Percentiles rank a stretch among this genome's conserved stretches.
Conservation (phyloP, 2,329 filamentous ascomycete species). For the Paecilomyces niveus region DNA sequence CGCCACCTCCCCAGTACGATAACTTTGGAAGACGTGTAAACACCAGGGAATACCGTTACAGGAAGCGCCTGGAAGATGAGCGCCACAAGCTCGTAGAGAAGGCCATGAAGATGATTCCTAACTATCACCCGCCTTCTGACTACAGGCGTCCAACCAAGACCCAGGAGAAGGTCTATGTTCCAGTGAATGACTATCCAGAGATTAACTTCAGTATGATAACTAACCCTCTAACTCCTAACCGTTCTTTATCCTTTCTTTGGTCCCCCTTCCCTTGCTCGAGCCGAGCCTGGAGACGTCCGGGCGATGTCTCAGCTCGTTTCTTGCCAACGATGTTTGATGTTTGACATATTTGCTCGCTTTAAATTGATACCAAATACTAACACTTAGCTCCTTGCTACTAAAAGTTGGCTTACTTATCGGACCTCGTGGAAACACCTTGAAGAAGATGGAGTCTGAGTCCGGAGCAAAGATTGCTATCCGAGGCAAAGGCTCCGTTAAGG, state of each 20-base stretch:
- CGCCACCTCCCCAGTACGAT: constrained; percentile 93
- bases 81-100: constrained; percentile 98
- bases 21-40: constrained; percentile 99
- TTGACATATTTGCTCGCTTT: constrained; percentile 22
- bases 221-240: constrained; percentile 91
- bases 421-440: constrained; percentile 98
- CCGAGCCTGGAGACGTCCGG: constrained; percentile 30
- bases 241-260: constrained; percentile 30
- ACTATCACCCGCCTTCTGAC: constrained; percentile 97
- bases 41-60: constrained; percentile 96
- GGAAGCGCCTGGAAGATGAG: constrained; percentile 96
- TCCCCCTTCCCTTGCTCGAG: constrained; percentile 35
- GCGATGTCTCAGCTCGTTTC: constrained; percentile 33
- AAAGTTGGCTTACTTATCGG: constrained; percentile 99
- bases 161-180: constrained; percentile 99
- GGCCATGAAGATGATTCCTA: constrained; percentile 98
- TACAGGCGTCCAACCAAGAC: constrained; percentile 99
- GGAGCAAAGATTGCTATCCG: constrained; percentile 98
- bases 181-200: constrained; percentile 99
- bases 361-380: constrained; percentile 62
- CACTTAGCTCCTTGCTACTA: constrained; percentile 68
- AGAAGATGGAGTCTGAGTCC: constrained; percentile 99
- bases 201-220: constrained; percentile 99
- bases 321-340: constrained; percentile 30
- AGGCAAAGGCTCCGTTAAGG: constrained; percentile 98